Evolutionary conservation across 78 protist genomes (phyloP).

Genomic region (Speleostelium caveatum): DNA sequence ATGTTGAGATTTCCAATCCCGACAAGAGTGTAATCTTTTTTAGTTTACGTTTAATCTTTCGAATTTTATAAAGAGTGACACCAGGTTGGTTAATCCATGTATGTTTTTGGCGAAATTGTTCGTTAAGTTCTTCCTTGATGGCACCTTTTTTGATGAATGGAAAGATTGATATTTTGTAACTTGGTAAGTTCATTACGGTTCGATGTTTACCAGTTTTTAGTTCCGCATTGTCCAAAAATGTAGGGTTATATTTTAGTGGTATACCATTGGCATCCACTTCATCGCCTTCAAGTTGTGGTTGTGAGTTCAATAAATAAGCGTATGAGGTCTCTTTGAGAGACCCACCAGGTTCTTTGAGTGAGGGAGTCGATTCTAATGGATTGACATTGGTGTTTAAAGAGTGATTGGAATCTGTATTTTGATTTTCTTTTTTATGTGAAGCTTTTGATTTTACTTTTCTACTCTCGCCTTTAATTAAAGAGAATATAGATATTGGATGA

Average conservation of each 20-base stretch:
- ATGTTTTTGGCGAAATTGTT: slow-evolving; percentile 68
- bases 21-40: slow-evolving; percentile 39
- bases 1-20: slow-evolving; percentile 24
- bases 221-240: slow-evolving; percentile 58
- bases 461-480: slow-evolving; percentile 39
- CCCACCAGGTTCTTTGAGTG: neutral
- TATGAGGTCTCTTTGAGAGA: slow-evolving; percentile 44
- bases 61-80: slow-evolving; percentile 48
- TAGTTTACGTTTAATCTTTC: slow-evolving; percentile 47
- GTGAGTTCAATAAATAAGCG: slow-evolving; percentile 8
- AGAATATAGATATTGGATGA: slow-evolving; percentile 47
- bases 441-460: slow-evolving; percentile 3
- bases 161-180: slow-evolving; percentile 42
- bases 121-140: slow-evolving; percentile 67
- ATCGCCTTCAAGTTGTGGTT: neutral
- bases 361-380: neutral
- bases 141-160: slow-evolving; percentile 69
- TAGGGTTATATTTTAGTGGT: slow-evolving; percentile 49
- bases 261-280: slow-evolving; percentile 25
- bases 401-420: neutral
- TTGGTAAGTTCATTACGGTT: slow-evolving; percentile 54
- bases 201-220: slow-evolving; percentile 71
- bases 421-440: neutral
- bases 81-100: slow-evolving; percentile 57
- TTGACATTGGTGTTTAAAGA: neutral